Percentiles rank a stretch among this genome's conserved stretches.
These are phyloP conservation scores for Torulaspora globosa DNA, from an alignment of 1,139 yeast species.

Conservation along the genomic window DNA sequence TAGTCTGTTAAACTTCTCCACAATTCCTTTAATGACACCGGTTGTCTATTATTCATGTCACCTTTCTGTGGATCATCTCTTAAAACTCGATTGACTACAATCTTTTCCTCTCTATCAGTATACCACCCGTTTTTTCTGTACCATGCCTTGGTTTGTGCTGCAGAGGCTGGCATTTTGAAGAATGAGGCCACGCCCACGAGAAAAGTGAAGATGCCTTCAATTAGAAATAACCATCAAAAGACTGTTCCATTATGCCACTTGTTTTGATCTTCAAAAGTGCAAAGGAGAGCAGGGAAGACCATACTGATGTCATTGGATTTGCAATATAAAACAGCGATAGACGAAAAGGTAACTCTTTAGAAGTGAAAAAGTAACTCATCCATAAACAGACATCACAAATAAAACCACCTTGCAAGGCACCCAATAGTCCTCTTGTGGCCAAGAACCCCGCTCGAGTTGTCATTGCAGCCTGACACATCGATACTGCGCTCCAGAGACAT, in stretches of 20 bases:
- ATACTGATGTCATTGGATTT: conserved; percentile 42
- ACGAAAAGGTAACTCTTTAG: conserved; percentile 48
- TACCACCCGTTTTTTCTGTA: conserved; percentile 58
- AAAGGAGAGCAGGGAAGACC: conserved; percentile 45
- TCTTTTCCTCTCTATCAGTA: conserved; percentile 56
- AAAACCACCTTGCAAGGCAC: conserved; percentile 54
- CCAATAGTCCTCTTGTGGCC: conserved; percentile 46
- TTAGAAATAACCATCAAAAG: conserved; percentile 65
- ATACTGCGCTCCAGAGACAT: conserved; percentile 49
- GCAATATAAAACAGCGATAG: conserved; percentile 51
- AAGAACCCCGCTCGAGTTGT: conserved; percentile 39
- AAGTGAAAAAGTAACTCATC: conserved; percentile 53
- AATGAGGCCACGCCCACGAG: conserved; percentile 50
- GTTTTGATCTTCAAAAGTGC: conserved; percentile 43
- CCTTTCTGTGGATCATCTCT: conserved; percentile 70
- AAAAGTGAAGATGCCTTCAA: conserved; percentile 60
- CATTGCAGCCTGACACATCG: conserved; percentile 46
- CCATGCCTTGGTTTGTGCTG: conserved; percentile 51
- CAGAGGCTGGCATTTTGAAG: conserved; percentile 59
- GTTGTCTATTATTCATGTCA: conserved; percentile 62
- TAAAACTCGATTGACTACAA: conserved; percentile 57
- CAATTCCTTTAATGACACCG: conserved; percentile 42
- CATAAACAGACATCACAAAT: conserved; percentile 53
- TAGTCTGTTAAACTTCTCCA: conserved; percentile 45
- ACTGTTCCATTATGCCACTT: conserved; percentile 40